phyloP scores from a whole-genome alignment of 257 asterid species.

The Forsythia viridissima region DNA sequence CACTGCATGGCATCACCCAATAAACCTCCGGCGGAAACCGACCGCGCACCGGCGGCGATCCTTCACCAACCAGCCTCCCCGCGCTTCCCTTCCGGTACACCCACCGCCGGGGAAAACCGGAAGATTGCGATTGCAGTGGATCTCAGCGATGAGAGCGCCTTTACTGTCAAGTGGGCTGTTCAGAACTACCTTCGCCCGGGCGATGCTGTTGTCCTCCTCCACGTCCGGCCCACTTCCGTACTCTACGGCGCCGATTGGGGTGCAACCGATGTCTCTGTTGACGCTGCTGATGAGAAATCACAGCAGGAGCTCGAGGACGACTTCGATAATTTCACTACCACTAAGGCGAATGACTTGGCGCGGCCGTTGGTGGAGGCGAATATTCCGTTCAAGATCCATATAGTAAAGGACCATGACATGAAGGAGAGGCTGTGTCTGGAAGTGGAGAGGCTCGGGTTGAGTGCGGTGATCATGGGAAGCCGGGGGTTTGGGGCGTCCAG shows the following conservation, averaged over 20 bases:
- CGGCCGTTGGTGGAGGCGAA: constrained; percentile 64
- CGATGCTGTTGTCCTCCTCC: constrained; percentile 78
- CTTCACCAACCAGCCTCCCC: constrained; percentile 74
- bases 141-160: constrained; percentile 76
- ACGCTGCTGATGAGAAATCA: constrained; percentile 50
- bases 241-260: constrained; percentile 83
- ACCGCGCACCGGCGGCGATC: constrained; percentile 43
- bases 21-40: constrained; percentile 41
- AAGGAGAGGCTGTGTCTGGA: constrained; percentile 85
- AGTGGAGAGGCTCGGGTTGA: constrained; percentile 79
- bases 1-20: constrained; percentile 53
- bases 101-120: constrained; percentile 55
- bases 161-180: constrained; percentile 75
- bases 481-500: too few species aligned
- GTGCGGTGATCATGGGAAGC: constrained; percentile 84
- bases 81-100: constrained; percentile 54
- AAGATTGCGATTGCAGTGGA: constrained; percentile 75
- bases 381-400: constrained; percentile 70
- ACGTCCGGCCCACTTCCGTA: constrained; percentile 59
- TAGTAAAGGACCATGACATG: constrained; percentile 86
- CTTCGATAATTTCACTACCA: constrained; percentile 61
- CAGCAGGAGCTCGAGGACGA: constrained; percentile 70
- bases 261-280: constrained; percentile 42
- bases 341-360: constrained; percentile 63
- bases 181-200: constrained; percentile 76